These are phyloP conservation scores for Cyphellophora europaea DNA, from an alignment of 2,329 filamentous ascomycete genomes.

Conservation along the genomic window DNA sequence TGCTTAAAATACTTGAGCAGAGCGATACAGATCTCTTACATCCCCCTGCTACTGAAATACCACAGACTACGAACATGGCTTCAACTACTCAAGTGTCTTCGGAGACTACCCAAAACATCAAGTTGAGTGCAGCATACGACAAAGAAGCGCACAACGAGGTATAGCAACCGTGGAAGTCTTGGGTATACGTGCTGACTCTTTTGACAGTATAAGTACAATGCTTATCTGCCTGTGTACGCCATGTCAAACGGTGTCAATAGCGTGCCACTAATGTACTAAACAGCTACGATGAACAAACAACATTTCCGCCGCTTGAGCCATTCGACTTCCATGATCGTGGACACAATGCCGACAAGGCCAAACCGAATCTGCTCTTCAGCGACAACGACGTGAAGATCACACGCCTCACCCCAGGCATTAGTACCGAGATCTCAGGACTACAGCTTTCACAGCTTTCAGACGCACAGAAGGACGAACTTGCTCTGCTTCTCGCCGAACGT, in stretches of 20 bases:
- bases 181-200: not conserved
- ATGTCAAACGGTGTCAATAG: not conserved
- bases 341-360: slow-evolving; percentile 29
- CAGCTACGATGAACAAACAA: not conserved
- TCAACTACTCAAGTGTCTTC: no score
- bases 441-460: slow-evolving; percentile 39
- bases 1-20: no score
- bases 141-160: not conserved
- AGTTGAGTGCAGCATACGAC: not conserved
- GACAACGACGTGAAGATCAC: slow-evolving; percentile 25
- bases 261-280: not conserved
- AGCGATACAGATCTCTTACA: no score
- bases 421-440: slow-evolving; percentile 32
- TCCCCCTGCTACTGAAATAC: no score
- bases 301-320: not conserved
- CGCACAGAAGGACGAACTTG: slow-evolving; percentile 41
- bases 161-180: not conserved
- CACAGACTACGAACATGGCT: no score
- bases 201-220: slow-evolving; percentile 1
- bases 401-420: slow-evolving; percentile 33
- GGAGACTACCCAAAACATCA: not conserved
- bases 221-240: not conserved
- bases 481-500: slow-evolving; percentile 58
- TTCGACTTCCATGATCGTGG: slow-evolving; percentile 28
- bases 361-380: slow-evolving; percentile 30